Evolutionary conservation across 805 yeast genomes (phyloP), one percentile per base, ranked within the genome.

Genomic region (Brettanomyces sp.): DNA sequence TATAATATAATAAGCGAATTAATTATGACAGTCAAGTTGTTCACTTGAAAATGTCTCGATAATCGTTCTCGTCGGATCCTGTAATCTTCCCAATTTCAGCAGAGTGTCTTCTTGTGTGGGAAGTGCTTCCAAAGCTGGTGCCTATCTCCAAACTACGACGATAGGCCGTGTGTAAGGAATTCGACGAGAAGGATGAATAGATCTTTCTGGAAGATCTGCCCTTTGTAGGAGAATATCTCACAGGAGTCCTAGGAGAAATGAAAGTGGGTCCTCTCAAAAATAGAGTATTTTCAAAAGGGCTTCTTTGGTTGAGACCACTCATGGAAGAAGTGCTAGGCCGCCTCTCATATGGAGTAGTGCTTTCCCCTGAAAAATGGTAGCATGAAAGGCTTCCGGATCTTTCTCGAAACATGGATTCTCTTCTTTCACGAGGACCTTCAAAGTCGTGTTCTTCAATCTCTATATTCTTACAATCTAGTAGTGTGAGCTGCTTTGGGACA

Each of bases 381-480:
- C 24, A 41, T 18, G 44, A 41, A 21, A 41, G 28, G 14, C 33
- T 33, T 36, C 33, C 44, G 13, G 44, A 41, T 14, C 44, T 30
- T 6, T 21, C 22, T 6, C 38, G 37, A 23, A 41, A 13, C 23
- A n/a, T 32, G 8, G 18, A 13, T 24, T 38, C 41, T 21, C 41
- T 35, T 35, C 37, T 35, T 13, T 18, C 18, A 12, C 41, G 21
- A 6, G 41, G 25, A 14, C 41, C 41, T 9, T 38, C 25, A 11
- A 39, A 22, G 32, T 39, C 42, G 5, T 22, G 34, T 33, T 39
- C 42, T 25, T 39, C 34, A 9, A 39, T 7, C 7, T 35, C 28
- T n/a, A 28, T 14, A 5, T 32, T 34, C 24, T 30, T 36, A 9
- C 25, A 18, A 4, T 41, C 23, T 6, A 41, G 22, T n/a, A 41